Evolutionary conservation across 1,284 basidiomycete genomes (phyloP).

Genomic region (Puccinia triticina): DNA sequence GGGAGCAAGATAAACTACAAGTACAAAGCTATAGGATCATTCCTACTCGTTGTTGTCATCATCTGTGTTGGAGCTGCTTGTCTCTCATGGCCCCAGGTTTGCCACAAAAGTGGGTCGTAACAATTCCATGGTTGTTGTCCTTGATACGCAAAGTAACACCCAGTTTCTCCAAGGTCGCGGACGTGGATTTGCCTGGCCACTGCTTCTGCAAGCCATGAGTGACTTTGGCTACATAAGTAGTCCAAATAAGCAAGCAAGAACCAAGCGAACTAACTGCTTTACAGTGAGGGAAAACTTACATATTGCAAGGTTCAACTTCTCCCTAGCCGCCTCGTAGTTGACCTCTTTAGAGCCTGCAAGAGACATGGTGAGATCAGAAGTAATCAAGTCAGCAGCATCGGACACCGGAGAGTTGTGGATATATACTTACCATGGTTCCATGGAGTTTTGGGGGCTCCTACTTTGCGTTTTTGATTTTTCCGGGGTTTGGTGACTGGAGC

Average conservation of each 20-base stretch:
- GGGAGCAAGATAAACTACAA: too few relatives aligned
- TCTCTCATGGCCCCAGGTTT: not conserved
- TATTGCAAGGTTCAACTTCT: conserved; percentile 1
- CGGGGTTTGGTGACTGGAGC: not conserved
- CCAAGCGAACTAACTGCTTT: too few relatives aligned
- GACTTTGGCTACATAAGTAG: too few relatives aligned
- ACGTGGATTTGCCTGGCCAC: not conserved
- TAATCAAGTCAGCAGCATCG: not conserved
- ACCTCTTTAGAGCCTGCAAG: not conserved
- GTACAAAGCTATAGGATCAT: too few relatives aligned
- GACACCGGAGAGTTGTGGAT: not conserved
- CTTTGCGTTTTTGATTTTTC: not conserved
- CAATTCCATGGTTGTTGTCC: not conserved
- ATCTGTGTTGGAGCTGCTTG: not conserved
- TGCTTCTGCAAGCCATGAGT: not conserved
- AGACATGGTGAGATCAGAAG: too few relatives aligned
- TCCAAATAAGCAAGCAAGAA: too few relatives aligned
- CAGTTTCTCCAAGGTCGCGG: not conserved
- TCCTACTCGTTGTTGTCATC: too few relatives aligned
- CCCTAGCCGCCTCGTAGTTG: not conserved
- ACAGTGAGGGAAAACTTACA: too few relatives aligned
- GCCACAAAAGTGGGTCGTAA: not conserved
- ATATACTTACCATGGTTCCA: not conserved
- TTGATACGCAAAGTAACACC: not conserved
- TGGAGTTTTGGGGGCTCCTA: not conserved